Evolutionary conservation across 345 rosid genomes (phyloP).

Genomic region (Populus deltoides): DNA sequence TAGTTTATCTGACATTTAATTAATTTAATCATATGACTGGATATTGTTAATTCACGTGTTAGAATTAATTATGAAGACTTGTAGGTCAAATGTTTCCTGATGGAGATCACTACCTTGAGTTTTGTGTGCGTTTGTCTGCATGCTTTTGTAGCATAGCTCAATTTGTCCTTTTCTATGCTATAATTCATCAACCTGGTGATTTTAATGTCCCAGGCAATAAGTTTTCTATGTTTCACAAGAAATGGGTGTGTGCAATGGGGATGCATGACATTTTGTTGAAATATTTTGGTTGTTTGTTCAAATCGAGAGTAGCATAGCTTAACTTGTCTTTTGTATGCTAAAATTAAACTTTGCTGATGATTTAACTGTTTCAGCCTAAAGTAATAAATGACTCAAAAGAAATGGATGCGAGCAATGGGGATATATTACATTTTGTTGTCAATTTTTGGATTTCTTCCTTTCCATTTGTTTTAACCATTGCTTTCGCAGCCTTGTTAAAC

Average conservation of each 20-base stretch:
- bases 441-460: background rate
- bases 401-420: background rate
- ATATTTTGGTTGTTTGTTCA: background rate
- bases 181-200: background rate
- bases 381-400: background rate
- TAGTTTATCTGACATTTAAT: conserved; percentile 6
- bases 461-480: background rate
- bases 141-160: background rate
- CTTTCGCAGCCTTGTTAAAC: background rate
- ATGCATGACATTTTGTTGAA: background rate
- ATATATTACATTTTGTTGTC: background rate
- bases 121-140: background rate
- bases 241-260: background rate
- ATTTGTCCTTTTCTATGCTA: background rate
- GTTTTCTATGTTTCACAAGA: background rate
- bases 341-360: background rate
- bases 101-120: background rate
- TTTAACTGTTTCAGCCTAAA: background rate
- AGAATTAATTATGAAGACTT: background rate
- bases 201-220: background rate
- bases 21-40: background rate
- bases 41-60: background rate
- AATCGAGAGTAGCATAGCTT: background rate
- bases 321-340: background rate
- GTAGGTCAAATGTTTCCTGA: background rate